These are phyloP conservation scores for Chlorociboria aeruginascens DNA, from an alignment of 495 filamentous ascomycete genomes.

Conservation along the genomic window DNA sequence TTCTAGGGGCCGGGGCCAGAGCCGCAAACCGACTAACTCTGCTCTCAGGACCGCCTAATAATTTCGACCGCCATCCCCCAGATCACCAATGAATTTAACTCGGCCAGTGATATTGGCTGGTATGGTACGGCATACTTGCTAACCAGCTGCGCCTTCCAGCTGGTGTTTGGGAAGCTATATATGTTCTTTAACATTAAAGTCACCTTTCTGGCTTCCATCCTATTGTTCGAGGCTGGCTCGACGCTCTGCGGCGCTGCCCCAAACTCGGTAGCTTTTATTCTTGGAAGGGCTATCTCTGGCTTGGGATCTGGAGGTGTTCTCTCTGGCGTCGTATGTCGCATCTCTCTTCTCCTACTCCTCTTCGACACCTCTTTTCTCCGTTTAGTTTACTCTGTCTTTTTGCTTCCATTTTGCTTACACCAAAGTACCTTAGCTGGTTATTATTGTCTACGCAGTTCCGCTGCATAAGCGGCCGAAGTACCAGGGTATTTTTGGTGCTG, in stretches of 20 bases:
- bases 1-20: not conserved
- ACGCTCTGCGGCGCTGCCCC: slow-evolving; percentile 44
- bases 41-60: not conserved
- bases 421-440: slow-evolving; percentile 23
- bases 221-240: slow-evolving; percentile 41
- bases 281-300: slow-evolving; percentile 45
- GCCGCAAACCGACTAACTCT: not conserved
- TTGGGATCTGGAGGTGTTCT: slow-evolving; percentile 32
- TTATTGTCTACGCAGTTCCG: slow-evolving; percentile 30
- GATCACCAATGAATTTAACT: slow-evolving; percentile 34
- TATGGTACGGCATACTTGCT: slow-evolving; percentile 43
- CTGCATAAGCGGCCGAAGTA: slow-evolving; percentile 35
- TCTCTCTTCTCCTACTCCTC: not conserved
- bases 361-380: not conserved
- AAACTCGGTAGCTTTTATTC: slow-evolving; percentile 37
- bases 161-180: slow-evolving; percentile 23
- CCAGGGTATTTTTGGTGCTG: slow-evolving; percentile 30
- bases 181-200: slow-evolving; percentile 28
- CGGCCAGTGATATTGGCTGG: slow-evolving; percentile 37
- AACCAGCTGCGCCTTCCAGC: slow-evolving; percentile 30
- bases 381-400: not conserved
- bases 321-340: slow-evolving; percentile 24
- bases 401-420: not conserved
- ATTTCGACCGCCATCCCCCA: slow-evolving; percentile 36
- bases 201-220: slow-evolving; percentile 11